These are phyloP conservation scores for Thalassiosira ordinaria DNA, from an alignment of 352 stramenopile species.

Conservation along the genomic window DNA sequence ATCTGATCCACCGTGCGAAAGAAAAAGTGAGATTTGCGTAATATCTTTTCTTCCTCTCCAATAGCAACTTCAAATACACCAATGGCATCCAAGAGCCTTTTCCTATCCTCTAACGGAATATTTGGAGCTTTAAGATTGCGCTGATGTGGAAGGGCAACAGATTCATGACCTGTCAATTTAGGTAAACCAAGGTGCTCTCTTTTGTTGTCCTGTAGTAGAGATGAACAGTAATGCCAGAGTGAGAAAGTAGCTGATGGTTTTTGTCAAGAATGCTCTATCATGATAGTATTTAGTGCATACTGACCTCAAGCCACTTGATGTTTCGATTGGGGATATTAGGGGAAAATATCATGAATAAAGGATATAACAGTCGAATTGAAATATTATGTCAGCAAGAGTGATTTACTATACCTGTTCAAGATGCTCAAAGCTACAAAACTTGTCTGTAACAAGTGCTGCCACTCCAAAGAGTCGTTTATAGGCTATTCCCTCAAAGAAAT, in stretches of 20 bases:
- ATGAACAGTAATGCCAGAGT: no score
- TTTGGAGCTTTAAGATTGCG: not conserved
- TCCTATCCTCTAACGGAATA: not conserved
- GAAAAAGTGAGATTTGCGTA: constrained; percentile 6
- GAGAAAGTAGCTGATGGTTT: no score
- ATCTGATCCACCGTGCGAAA: constrained; percentile 3
- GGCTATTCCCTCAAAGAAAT: not conserved
- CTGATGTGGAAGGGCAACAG: not conserved
- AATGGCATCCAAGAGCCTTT: constrained; percentile 7
- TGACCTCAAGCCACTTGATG: no score
- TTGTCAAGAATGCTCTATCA: no score
- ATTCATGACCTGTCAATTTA: not conserved
- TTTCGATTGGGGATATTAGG: no score
- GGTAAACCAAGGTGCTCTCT: not conserved
- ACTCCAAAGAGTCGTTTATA: not conserved
- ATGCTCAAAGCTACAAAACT: constrained; percentile 10
- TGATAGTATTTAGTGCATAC: no score
- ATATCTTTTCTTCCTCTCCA: constrained; percentile 1
- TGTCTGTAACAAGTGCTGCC: constrained; percentile 8
- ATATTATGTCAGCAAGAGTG: no score
- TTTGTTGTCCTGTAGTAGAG: not conserved
- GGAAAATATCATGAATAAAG: no score
- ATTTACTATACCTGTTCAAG: constrained; percentile 24
- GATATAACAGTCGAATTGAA: no score
- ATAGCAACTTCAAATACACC: constrained; percentile 15